phyloP scores from a whole-genome alignment of 75 land plant genomes.

The Isoetes taiwanensis region DNA sequence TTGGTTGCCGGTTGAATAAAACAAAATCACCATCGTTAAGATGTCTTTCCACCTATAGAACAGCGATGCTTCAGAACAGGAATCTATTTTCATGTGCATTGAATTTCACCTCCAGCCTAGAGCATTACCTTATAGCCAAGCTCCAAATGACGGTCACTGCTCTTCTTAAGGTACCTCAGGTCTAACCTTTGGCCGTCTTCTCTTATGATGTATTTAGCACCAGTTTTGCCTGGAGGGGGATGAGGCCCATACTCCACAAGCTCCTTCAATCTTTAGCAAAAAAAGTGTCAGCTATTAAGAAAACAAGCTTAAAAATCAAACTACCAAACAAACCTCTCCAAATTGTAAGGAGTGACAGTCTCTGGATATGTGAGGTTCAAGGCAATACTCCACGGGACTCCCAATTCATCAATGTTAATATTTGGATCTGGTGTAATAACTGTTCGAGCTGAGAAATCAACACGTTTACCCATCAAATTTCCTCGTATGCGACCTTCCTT shows the following conservation, averaged over 20 bases:
- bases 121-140: constrained; percentile 73
- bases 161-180: constrained; percentile 82
- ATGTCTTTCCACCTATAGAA: constrained; percentile 83
- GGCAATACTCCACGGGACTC: constrained; percentile 99
- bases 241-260: constrained; percentile 97
- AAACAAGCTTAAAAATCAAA: neutral
- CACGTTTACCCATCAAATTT: constrained; percentile 98
- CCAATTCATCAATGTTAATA: constrained; percentile 92
- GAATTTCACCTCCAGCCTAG: neutral
- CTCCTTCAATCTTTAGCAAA: constrained; percentile 60
- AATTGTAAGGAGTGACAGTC: constrained; percentile 96
- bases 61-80: neutral
- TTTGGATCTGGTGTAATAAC: constrained; percentile 99
- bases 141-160: constrained; percentile 92
- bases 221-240: constrained; percentile 98
- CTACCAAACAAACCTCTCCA: constrained; percentile 47
- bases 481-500: constrained; percentile 98
- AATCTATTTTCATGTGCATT: neutral
- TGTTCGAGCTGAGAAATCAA: constrained; percentile 96
- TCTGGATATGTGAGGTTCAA: constrained; percentile 93
- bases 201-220: constrained; percentile 83
- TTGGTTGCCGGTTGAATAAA: constrained; percentile 93
- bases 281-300: neutral
- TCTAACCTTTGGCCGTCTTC: constrained; percentile 96
- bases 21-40: constrained; percentile 94